Conservation (phyloP, 2,329 filamentous ascomycete species). For the Reticulascus tulasneorum region DNA sequence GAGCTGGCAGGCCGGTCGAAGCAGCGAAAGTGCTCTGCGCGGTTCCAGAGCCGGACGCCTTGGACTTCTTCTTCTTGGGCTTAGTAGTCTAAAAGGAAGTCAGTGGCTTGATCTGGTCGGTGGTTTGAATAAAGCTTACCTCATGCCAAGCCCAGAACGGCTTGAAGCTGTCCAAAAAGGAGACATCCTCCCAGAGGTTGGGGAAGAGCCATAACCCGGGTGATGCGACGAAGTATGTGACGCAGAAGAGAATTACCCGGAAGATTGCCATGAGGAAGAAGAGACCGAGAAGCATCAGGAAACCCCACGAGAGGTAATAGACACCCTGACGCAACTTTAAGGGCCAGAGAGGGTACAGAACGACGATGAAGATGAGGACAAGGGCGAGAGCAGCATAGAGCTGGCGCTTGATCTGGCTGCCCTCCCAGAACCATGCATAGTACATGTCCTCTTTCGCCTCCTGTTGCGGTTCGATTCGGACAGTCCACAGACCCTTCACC, state of each 20-base stretch:
- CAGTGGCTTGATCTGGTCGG: neutral
- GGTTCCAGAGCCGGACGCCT: slow-evolving; percentile 26
- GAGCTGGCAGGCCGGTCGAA: slow-evolving; percentile 48
- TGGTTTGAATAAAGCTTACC: slow-evolving; percentile 47
- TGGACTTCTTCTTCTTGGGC: slow-evolving; percentile 48
- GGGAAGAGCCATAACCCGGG: slow-evolving; percentile 98
- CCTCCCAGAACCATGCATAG: slow-evolving; percentile 96
- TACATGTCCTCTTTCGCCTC: slow-evolving; percentile 83
- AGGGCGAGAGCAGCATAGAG: slow-evolving; percentile 84
- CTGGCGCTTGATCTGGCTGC: slow-evolving; percentile 89
- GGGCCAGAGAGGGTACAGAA: slow-evolving; percentile 96
- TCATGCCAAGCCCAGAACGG: slow-evolving; percentile 98
- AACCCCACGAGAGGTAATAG: slow-evolving; percentile 94
- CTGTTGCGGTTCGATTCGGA: slow-evolving; percentile 93
- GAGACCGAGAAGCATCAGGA: slow-evolving; percentile 81
- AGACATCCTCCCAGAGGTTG: slow-evolving; percentile 97
- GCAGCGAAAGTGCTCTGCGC: slow-evolving; percentile 45
- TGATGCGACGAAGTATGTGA: slow-evolving; percentile 79
- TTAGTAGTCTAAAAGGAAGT: slow-evolving; percentile 35
- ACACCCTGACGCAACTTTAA: slow-evolving; percentile 86
- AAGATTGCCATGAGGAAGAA: slow-evolving; percentile 99
- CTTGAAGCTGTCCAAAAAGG: slow-evolving; percentile 95
- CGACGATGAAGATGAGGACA: slow-evolving; percentile 77
- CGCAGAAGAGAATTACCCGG: slow-evolving; percentile 86
- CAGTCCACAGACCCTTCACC: slow-evolving; percentile 93